A percentile compares a stretch with the other conserved stretches of the same genome.
These are phyloP conservation scores for Porogramme epimiltina DNA, from an alignment of 1,284 basidiomycete genomes.

Conservation along the genomic window DNA sequence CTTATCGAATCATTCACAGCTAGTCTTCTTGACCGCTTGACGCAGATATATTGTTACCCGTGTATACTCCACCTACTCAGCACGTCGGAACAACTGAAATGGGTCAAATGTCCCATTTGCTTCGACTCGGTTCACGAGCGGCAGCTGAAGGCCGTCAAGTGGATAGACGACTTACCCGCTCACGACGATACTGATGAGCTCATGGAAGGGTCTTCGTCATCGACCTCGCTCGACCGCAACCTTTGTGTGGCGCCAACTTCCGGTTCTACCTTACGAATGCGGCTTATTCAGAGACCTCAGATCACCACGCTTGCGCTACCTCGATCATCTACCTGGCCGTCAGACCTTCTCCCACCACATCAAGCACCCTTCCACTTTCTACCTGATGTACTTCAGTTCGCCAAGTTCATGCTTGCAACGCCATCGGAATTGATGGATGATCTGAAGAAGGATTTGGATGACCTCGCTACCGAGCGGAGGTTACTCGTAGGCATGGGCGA, in stretches of 20 bases:
- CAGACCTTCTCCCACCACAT: constrained; percentile 86
- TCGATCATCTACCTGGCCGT: constrained; percentile 91
- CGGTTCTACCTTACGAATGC: constrained; percentile 75
- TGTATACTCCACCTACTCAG: constrained; percentile 93
- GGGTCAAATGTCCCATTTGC: constrained; percentile 94
- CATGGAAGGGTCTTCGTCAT: constrained; percentile 48
- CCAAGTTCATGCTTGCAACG: constrained; percentile 96
- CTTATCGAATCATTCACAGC: background rate
- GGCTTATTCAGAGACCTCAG: constrained; percentile 90
- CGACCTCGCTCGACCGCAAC: constrained; percentile 35
- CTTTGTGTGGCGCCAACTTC: constrained; percentile 43
- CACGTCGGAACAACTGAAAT: constrained; percentile 79
- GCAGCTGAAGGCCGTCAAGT: constrained; percentile 92
- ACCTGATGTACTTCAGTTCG: constrained; percentile 87
- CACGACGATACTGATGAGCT: constrained; percentile 40
- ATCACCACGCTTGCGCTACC: constrained; percentile 96
- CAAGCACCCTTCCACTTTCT: constrained; percentile 95
- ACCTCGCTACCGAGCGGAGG: constrained; percentile 70
- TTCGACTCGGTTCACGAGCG: constrained; percentile 91
- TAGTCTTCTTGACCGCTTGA: constrained; percentile 7
- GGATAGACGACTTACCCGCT: constrained; percentile 58
- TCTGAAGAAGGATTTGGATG: constrained; percentile 74
- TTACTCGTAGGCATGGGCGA: constrained; percentile 69
- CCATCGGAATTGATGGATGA: constrained; percentile 81
- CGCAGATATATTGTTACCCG: constrained; percentile 85